Percentiles rank a stretch among this genome's conserved stretches.
Evolutionary conservation across 148 eudicot species (phyloP).

Genomic region (Nepenthes gracilis): DNA sequence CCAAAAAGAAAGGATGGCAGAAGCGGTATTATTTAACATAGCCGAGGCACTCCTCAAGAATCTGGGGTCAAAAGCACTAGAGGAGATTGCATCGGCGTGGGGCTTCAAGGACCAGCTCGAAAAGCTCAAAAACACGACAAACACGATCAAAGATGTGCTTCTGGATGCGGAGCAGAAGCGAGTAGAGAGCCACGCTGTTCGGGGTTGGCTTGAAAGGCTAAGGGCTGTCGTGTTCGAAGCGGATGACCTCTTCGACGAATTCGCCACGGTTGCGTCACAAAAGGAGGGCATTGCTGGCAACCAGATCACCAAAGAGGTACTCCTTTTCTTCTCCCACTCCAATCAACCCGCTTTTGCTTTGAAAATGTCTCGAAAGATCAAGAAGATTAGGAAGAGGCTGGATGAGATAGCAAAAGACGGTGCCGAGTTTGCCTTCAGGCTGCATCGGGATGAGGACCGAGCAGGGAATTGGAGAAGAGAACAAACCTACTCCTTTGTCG

Average conservation of each 20-base stretch:
- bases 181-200: slow-evolving; percentile 3
- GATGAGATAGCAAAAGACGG: slow-evolving; percentile 1
- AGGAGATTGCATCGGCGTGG: slow-evolving; percentile 10
- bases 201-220: slow-evolving; percentile 16
- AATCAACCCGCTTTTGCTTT: slow-evolving; percentile 5
- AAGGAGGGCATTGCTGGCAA: not conserved
- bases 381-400: slow-evolving; percentile 7
- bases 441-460: not conserved
- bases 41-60: slow-evolving; percentile 6
- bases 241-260: slow-evolving; percentile 19
- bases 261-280: slow-evolving; percentile 1
- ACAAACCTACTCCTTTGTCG: slow-evolving; percentile 9
- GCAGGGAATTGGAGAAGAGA: not conserved
- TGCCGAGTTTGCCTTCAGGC: slow-evolving; percentile 10
- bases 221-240: slow-evolving; percentile 10
- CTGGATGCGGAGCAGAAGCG: slow-evolving; percentile 22
- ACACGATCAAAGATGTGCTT: slow-evolving; percentile 9
- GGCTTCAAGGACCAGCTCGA: slow-evolving; percentile 7
- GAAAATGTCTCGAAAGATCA: slow-evolving; percentile 6
- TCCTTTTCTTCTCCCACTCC: slow-evolving; percentile 8
- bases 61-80: slow-evolving; percentile 9
- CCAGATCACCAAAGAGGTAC: slow-evolving; percentile 6
- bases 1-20: slow-evolving; percentile 7
- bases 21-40: slow-evolving; percentile 6
- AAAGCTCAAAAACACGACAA: slow-evolving; percentile 7